These are phyloP conservation scores for Paraphoma chrysanthemicola DNA, from an alignment of 2,329 filamentous ascomycete species.

Conservation along the genomic window DNA sequence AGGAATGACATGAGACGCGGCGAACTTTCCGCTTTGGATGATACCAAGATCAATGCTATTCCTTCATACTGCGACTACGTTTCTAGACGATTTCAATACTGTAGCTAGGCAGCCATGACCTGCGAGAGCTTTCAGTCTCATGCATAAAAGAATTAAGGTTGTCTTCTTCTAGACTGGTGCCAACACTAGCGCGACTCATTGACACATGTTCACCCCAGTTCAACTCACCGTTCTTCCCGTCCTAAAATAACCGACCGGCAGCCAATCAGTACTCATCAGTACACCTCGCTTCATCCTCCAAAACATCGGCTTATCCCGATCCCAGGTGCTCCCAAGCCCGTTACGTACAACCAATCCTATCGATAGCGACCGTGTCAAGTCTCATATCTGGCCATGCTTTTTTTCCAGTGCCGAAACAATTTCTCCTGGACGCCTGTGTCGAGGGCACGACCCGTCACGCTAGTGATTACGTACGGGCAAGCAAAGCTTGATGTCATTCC, in stretches of 20 bases:
- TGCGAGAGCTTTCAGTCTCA: background rate
- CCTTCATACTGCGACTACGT: background rate
- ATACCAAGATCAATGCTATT: background rate
- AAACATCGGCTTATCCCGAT: background rate
- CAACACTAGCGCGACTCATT: background rate
- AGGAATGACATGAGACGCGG: background rate
- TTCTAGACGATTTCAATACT: background rate
- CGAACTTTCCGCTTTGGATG: background rate
- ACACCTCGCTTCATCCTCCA: background rate
- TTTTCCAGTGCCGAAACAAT: background rate
- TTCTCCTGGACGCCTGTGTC: background rate
- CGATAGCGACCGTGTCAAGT: background rate
- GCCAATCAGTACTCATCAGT: background rate
- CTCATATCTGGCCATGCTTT: background rate
- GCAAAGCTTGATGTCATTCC: conserved; percentile 3
- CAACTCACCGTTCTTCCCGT: background rate
- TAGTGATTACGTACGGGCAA: background rate
- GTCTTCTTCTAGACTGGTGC: background rate
- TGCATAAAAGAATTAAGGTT: conserved; percentile 11
- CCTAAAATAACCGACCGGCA: background rate
- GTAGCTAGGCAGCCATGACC: background rate
- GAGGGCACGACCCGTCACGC: background rate
- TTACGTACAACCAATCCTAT: background rate
- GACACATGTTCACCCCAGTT: background rate
- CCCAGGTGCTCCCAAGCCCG: background rate